These are phyloP conservation scores for Tubosaeta sp. DNA, from an alignment of 768 basidiomycete species.

Conservation along the genomic window DNA sequence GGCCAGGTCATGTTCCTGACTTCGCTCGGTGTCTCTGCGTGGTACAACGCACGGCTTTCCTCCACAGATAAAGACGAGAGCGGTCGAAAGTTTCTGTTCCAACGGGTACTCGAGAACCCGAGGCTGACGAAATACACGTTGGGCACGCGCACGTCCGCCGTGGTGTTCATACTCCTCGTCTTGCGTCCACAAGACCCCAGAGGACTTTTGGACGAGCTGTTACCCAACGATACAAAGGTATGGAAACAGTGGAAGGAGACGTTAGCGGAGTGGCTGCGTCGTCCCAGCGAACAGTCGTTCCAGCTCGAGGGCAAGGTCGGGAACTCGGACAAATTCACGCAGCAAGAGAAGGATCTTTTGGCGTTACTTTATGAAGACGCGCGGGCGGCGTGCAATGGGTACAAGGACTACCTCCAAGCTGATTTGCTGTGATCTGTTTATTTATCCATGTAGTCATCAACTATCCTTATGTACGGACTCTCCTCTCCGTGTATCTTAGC, in stretches of 20 bases:
- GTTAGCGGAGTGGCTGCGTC: conserved; percentile 3
- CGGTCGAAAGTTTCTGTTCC: conserved; percentile 11
- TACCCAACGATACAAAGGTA: conserved; percentile 20
- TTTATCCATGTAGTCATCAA: not conserved
- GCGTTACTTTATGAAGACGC: conserved; percentile 11
- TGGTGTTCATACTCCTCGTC: conserved; percentile 16
- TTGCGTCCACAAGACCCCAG: conserved; percentile 5
- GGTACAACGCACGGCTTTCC: conserved; percentile 21
- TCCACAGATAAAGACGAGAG: conserved; percentile 29
- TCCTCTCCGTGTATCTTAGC: not conserved
- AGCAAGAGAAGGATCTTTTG: conserved; percentile 6
- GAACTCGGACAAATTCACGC: conserved; percentile 1
- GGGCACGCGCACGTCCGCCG: conserved; percentile 12
- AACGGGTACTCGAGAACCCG: conserved; percentile 9
- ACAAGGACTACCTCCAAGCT: conserved; percentile 5
- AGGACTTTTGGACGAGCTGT: conserved; percentile 8
- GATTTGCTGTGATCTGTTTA: not conserved
- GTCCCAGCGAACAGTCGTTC: not conserved
- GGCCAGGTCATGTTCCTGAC: conserved; percentile 31
- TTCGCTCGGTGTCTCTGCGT: conserved; percentile 24
- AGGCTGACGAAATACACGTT: conserved; percentile 13
- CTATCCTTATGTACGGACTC: not conserved
- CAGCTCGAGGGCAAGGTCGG: not conserved
- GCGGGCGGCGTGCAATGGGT: conserved; percentile 8
- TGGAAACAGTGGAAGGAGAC: conserved; percentile 20